phyloP scores from a whole-genome alignment of 495 filamentous ascomycete species.

The Gamarada debralockiae region DNA sequence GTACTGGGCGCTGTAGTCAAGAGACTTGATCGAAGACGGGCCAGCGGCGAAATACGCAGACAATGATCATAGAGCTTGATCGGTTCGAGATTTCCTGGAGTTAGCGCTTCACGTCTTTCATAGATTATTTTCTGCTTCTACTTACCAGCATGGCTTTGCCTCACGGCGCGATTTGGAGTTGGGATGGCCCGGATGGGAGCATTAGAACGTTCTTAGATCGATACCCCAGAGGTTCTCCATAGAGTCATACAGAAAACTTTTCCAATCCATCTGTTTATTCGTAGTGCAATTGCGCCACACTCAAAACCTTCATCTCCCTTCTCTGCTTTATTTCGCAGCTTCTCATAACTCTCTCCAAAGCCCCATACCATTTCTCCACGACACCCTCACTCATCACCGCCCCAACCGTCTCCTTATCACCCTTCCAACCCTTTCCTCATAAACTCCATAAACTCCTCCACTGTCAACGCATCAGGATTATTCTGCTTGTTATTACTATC shows the following conservation, averaged over 20 bases:
- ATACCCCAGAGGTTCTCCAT: too few species aligned
- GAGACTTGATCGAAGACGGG: constrained; percentile 50
- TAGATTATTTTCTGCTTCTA: background rate
- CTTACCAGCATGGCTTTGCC: background rate
- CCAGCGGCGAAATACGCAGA: constrained; percentile 21
- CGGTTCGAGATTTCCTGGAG: too few species aligned
- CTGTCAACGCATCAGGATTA: constrained; percentile 33
- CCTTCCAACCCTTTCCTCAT: constrained; percentile 31
- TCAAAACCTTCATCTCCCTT: constrained; percentile 3
- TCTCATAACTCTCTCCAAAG: constrained; percentile 29
- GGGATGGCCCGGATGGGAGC: background rate
- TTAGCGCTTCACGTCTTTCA: background rate
- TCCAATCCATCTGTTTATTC: too few species aligned
- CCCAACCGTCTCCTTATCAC: constrained; percentile 33
- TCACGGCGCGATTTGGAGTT: background rate
- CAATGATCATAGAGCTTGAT: background rate
- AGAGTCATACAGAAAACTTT: too few species aligned
- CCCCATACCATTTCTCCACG: constrained; percentile 36
- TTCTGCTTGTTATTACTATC: constrained; percentile 49
- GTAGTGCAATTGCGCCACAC: too few species aligned
- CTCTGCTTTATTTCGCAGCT: too few species aligned
- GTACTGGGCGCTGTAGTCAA: constrained; percentile 74
- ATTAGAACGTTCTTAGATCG: background rate
- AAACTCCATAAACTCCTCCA: constrained; percentile 44
- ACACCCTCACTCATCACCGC: constrained; percentile 31